Base-by-base conservation (phyloP, 495 filamentous ascomycete species). In the Hyaloscypha bicolor region DNA sequence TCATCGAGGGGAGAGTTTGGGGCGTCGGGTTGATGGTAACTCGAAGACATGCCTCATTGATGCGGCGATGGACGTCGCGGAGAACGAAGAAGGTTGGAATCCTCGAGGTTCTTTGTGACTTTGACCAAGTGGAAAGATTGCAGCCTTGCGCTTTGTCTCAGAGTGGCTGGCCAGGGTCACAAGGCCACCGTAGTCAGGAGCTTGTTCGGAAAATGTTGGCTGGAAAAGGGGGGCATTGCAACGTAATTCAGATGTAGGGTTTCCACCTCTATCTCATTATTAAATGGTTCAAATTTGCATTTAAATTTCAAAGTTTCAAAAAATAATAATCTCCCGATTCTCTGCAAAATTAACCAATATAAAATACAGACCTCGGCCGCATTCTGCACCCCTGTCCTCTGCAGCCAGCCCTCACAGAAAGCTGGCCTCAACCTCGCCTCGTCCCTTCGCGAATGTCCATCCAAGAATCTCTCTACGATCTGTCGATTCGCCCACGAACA, bases 1-100 rank as follows among this genome's bases (percentile, higher is more conserved):
- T 84, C 82, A 73, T 85, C 79, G 64, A 75, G 69, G 58, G 78
- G 79, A 37, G 82, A 84, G 73, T 84, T 80, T 74, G 84, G 67
- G 60, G 65, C 69, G 66, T 74, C 63, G 66, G 70, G 83, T 72
- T 84, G 78, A 62, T 82, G 80, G 77, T 78, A 74, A 69, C 60
- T 70, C 67, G 72, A 74, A 77, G 84, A 82, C 83, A 86, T 85
- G 75, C 81, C 80, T 81, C 76, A 68, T 79, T 78, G 67, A 73
- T 65, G 72, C 69, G 69, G 66, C 59, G 25, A 51, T 16, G 42
- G 52, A 55, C 48, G 22, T 62, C 32, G 56, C 19, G 60, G 35
- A 63, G 37, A 59, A 63, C 51, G 51, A 35, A 60, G 30, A 48
- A 56, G 60, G 37, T 42, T 51, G 1, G 52, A 25, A 22, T 57